Percentiles rank a stretch among this genome's conserved stretches.
These are phyloP conservation scores for Cystobasidium slooffiae DNA, from an alignment of 1,284 basidiomycete species.

Conservation along the genomic window DNA sequence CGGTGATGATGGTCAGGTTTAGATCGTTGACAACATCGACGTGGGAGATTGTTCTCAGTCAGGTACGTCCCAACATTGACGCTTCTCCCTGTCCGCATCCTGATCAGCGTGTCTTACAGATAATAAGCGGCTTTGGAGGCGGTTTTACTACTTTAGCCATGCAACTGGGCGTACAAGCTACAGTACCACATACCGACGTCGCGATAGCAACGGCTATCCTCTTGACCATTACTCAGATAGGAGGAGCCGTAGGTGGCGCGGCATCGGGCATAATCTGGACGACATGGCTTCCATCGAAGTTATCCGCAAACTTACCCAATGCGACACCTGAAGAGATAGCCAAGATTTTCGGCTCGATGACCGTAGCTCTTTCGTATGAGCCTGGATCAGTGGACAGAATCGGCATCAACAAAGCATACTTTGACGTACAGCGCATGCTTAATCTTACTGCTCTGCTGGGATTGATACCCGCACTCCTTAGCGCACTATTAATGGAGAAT, in stretches of 20 bases:
- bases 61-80: slow-evolving; percentile 42
- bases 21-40: slow-evolving; percentile 52
- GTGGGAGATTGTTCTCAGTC: slow-evolving; percentile 52
- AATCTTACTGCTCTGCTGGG: slow-evolving; percentile 45
- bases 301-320: slow-evolving; percentile 46
- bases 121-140: slow-evolving; percentile 49
- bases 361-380: slow-evolving; percentile 51
- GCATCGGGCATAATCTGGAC: slow-evolving; percentile 54
- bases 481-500: slow-evolving; percentile 29
- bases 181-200: slow-evolving; percentile 52
- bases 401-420: slow-evolving; percentile 51
- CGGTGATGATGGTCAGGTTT: slow-evolving; percentile 54
- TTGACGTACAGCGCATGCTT: slow-evolving; percentile 51
- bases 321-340: slow-evolving; percentile 45
- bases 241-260: slow-evolving; percentile 54
- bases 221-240: slow-evolving; percentile 54
- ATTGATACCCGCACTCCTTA: slow-evolving; percentile 26
- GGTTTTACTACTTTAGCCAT: slow-evolving; percentile 53
- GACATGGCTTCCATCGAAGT: slow-evolving; percentile 49
- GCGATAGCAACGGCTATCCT: slow-evolving; percentile 54
- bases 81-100: not conserved
- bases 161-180: slow-evolving; percentile 53
- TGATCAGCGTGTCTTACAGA: not conserved
- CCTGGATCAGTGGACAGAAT: slow-evolving; percentile 45
- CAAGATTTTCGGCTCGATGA: slow-evolving; percentile 52